Evolutionary conservation across 2,329 filamentous ascomycete species (phyloP).

Genomic region (Eurotiales sp.): DNA sequence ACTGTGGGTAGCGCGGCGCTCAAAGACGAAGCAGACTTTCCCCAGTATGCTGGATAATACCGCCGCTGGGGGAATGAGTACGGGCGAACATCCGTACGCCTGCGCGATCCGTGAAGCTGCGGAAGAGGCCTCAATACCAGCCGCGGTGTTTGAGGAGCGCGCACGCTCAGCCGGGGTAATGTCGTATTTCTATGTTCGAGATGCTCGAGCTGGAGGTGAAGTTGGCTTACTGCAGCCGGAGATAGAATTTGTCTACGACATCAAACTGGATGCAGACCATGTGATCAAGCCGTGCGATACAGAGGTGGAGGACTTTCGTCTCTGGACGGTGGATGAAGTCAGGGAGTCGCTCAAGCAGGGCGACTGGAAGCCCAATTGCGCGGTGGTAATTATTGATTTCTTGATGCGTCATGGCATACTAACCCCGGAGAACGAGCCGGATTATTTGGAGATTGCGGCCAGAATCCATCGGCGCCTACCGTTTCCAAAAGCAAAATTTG

Average conservation of each 20-base stretch:
- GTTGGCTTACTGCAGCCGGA: slow-evolving; percentile 82
- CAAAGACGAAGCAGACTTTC: slow-evolving; percentile 78
- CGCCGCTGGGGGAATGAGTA: slow-evolving; percentile 80
- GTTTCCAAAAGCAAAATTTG: slow-evolving; percentile 62
- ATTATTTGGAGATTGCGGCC: slow-evolving; percentile 70
- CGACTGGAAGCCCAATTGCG: slow-evolving; percentile 91
- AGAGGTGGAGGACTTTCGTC: slow-evolving; percentile 80
- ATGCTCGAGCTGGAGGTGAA: slow-evolving; percentile 73
- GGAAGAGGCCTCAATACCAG: slow-evolving; percentile 82
- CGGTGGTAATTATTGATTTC: slow-evolving; percentile 80
- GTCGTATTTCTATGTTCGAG: slow-evolving; percentile 80
- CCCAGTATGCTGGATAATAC: slow-evolving; percentile 92
- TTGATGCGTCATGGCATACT: slow-evolving; percentile 80
- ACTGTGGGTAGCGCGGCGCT: slow-evolving; percentile 79
- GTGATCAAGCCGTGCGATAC: slow-evolving; percentile 75
- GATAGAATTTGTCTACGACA: slow-evolving; percentile 85
- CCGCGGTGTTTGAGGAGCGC: slow-evolving; percentile 60
- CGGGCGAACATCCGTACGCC: slow-evolving; percentile 74
- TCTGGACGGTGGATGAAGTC: slow-evolving; percentile 74
- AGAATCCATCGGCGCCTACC: slow-evolving; percentile 75
- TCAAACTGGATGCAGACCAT: slow-evolving; percentile 68
- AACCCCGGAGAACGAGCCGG: slow-evolving; percentile 71
- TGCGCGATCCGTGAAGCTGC: slow-evolving; percentile 79
- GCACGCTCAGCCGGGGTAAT: slow-evolving; percentile 64
- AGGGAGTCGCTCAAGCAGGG: slow-evolving; percentile 64